Evolutionary conservation across 768 basidiomycete genomes (phyloP), one percentile per base, ranked within the genome.

Genomic region (Tylopilus sp.): DNA sequence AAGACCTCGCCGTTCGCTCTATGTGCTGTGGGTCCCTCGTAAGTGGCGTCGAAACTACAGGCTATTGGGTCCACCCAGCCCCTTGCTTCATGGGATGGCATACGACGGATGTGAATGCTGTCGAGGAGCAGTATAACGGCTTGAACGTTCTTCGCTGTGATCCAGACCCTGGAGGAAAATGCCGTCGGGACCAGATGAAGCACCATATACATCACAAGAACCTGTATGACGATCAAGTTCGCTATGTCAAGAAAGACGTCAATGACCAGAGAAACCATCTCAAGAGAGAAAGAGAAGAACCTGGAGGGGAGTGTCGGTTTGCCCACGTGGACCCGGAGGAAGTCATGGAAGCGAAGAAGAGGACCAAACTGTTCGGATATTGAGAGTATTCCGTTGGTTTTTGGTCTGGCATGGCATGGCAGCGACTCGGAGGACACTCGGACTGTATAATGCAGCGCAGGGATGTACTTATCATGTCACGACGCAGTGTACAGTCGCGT

Each of bases 51-150:
- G 49, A 43, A 17, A 11, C 40, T 10, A 25, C 19, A 13, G 30
- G 49, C 2, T n/a, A 37, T 7, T 44, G 33, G 34, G 5, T 12
- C 0, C 31, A 45, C 3, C 54, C 54, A 6, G 40, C 6, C 26
- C 37, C 49, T 1, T 54, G 48, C 49, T 54, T 44, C 16, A 28
- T 46, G 14, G 50, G 44, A 5, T 52, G 50, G 54, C 54, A 55
- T 28, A 47, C 45, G 31, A 53, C 40, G 14, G 40, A 52, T 6
- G n/a, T 25, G 31, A 19, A 12, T 4, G 44, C 29, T 1, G 43
- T 55, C 31, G 16, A 53, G 25, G 26, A 36, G 17, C 46, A 53
- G 6, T 50, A 53, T 19, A 49, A 53, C 29, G 46, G 52, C 3
- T 1, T 49, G 12, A 53, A 53, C 19, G 12, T 38, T 12, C 37